Base-by-base conservation (phyloP, 495 filamentous ascomycete species). In the Hypoxylon cercidicola region DNA sequence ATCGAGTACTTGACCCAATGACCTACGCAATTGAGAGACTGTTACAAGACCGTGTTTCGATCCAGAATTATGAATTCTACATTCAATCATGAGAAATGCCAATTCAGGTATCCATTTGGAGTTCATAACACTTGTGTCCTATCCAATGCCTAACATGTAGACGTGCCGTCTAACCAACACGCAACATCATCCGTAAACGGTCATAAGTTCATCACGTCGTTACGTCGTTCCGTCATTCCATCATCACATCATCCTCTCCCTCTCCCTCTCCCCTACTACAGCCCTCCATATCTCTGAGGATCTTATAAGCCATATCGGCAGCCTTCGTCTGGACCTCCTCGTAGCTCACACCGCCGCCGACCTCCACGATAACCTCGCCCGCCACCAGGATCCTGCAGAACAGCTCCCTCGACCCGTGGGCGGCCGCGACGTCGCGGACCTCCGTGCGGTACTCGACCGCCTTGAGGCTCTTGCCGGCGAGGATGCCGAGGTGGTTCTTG, bases 401-500 rank as follows among this genome's bases (percentile, higher is more conserved):
- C 49, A 79, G 78, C 59, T 76, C 76, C 53, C 30, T 74, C 16
- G 50, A 48, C 20, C 69, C 65, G 1, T 45, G 44, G 15, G 6
- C 45, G 10, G 20, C 39, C 0, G n/a, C n/a, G n/a, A n/a, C n/a
- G n/a, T 21, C 52, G 0, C 44, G 63, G 0, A 64, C 63, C 10
- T 73, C 75, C 5, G 77, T 71, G 9, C 72, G 61, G 71, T 88
- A 88, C 47, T 72, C 66, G 4, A 90, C 87, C 9, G 60, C 80
- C 54, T 83, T 71, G 4, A 66, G 58, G 34, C 80, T 82, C 25
- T 41, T 59, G 0, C 61, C 68, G 0, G 85, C 85, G 15, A 89
- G 60, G 40, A 79, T 69, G 15, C 89, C 89, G 11, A 94, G 73
- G 47, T 85, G 81, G 64, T 91, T 89, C 68, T 90, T 89, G 0